Percentiles rank a stretch among this genome's conserved stretches.
Conservation (phyloP, 768 basidiomycete genomes). For the Mycena haematopus region DNA sequence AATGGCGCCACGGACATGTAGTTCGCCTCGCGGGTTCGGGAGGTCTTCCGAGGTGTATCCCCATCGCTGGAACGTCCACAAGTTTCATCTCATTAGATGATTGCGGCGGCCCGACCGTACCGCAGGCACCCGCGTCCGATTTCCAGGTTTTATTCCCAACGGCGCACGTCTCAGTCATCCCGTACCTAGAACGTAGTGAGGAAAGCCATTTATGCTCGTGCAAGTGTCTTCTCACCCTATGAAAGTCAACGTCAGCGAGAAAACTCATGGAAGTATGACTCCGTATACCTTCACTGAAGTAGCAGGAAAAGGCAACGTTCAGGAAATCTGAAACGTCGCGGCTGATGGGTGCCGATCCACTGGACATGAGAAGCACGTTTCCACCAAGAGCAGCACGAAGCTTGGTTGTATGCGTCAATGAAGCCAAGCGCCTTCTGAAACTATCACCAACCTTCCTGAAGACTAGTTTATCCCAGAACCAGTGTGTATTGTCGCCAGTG, state of each 20-base stretch:
- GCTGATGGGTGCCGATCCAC: conserved; percentile 91
- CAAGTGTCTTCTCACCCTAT: conserved; percentile 52
- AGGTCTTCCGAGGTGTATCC: conserved; percentile 67
- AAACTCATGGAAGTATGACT: background rate
- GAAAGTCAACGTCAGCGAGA: conserved; percentile 19
- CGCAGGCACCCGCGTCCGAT: conserved; percentile 67
- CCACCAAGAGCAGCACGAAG: conserved; percentile 87
- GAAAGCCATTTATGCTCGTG: background rate
- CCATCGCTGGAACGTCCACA: conserved; percentile 75
- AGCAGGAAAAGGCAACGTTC: conserved; percentile 78
- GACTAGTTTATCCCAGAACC: conserved; percentile 88
- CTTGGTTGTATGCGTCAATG: conserved; percentile 42
- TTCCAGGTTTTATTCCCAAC: conserved; percentile 61
- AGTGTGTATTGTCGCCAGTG: conserved; percentile 78
- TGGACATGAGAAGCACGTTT: conserved; percentile 65
- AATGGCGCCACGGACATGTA: conserved; percentile 71
- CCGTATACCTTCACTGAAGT: conserved; percentile 79
- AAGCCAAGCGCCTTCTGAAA: background rate
- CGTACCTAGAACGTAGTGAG: conserved; percentile 57
- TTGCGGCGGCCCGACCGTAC: conserved; percentile 84
- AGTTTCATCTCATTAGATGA: conserved; percentile 84
- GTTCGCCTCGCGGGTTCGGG: conserved; percentile 91
- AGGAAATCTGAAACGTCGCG: conserved; percentile 89
- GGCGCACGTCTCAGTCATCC: conserved; percentile 88
- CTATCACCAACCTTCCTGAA: conserved; percentile 79